Evolutionary conservation across 208 protist species (phyloP).

Genomic region (Ichthyophonus hoferi): DNA sequence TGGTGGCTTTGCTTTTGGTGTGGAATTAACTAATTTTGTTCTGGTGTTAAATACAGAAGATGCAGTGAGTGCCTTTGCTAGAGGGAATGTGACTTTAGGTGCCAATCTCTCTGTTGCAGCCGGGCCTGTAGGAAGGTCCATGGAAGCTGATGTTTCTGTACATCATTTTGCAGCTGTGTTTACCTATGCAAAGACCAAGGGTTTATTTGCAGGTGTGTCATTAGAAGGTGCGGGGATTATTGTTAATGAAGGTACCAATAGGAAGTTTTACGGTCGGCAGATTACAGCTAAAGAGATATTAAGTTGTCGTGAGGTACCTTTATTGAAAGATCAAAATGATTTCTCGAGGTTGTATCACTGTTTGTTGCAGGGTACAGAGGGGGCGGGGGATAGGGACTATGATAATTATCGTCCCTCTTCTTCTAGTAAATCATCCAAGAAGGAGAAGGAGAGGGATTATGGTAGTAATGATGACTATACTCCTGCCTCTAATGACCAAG

Average conservation of each 20-base stretch:
- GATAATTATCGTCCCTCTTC: no score
- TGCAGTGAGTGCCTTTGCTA: slow-evolving; percentile 38
- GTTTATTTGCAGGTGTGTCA: slow-evolving; percentile 32
- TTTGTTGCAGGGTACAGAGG: no score
- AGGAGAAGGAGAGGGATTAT: no score
- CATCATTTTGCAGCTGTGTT: slow-evolving; percentile 19
- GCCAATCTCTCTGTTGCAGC: slow-evolving; percentile 33
- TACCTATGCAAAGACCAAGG: slow-evolving; percentile 32
- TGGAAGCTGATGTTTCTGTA: slow-evolving; percentile 21
- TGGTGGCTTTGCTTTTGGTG: slow-evolving; percentile 38
- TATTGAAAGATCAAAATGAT: no score
- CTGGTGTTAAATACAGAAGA: slow-evolving; percentile 28
- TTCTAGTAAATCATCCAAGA: no score
- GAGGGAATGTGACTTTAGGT: slow-evolving; percentile 43
- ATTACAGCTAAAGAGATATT: slow-evolving; percentile 16
- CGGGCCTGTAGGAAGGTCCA: slow-evolving; percentile 32
- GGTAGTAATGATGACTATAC: no score
- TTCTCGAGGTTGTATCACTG: no score
- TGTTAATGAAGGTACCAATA: slow-evolving; percentile 28
- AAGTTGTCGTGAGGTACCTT: neutral
- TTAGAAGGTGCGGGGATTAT: slow-evolving; percentile 37
- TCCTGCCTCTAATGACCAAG: no score
- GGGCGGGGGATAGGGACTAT: no score
- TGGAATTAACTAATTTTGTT: slow-evolving; percentile 43
- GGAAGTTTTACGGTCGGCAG: slow-evolving; percentile 34